Conservation (phyloP, 352 stramenopile species). For the Globisporangium yorkense region DNA sequence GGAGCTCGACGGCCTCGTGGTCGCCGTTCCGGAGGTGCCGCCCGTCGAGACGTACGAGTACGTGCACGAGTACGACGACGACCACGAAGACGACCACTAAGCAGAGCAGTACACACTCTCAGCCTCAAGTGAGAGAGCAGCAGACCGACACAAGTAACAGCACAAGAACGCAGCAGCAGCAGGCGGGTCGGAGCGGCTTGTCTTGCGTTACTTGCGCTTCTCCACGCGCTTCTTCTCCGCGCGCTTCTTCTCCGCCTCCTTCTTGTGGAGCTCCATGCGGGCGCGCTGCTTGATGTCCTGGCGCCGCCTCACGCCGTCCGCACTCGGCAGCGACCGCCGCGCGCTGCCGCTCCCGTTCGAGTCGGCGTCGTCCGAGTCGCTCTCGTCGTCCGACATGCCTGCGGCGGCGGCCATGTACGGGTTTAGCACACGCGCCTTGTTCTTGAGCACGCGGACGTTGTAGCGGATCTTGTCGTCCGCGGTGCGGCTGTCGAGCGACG, state of each 20-base stretch:
- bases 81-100: constrained; percentile 47
- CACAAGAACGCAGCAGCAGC: neutral
- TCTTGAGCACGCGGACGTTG: constrained; percentile 65
- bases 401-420: constrained; percentile 35
- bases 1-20: constrained; percentile 82
- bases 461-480: constrained; percentile 61
- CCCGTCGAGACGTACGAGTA: constrained; percentile 84
- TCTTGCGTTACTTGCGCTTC: constrained; percentile 18
- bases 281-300: constrained; percentile 63
- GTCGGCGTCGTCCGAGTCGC: constrained; percentile 21
- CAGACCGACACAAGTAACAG: neutral
- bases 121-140: neutral
- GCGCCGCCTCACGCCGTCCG: constrained; percentile 32
- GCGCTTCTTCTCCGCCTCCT: constrained; percentile 37
- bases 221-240: constrained; percentile 29
- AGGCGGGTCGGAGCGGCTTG: neutral
- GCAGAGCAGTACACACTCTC: neutral
- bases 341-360: constrained; percentile 1
- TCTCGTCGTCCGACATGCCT: constrained; percentile 10
- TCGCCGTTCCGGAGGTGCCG: constrained; percentile 79
- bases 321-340: neutral
- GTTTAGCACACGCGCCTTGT: constrained; percentile 48
- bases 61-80: constrained; percentile 83
- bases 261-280: constrained; percentile 60
- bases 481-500: constrained; percentile 35